Percentiles rank a stretch among this genome's conserved stretches.
These are phyloP conservation scores for Calocybe cyanea DNA, from an alignment of 768 basidiomycete species.

Conservation along the genomic window DNA sequence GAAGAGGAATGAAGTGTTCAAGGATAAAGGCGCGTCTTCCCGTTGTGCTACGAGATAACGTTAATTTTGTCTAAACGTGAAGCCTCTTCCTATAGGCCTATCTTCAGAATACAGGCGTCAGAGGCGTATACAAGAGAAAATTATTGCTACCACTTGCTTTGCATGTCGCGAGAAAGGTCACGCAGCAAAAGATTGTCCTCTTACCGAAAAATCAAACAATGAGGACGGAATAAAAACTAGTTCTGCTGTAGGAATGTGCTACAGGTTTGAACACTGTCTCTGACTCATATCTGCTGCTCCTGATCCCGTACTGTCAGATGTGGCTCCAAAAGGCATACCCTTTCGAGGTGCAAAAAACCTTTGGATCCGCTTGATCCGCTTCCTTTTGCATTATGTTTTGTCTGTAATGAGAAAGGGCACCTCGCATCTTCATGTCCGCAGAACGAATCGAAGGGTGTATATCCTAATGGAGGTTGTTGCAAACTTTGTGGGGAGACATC, in stretches of 20 bases:
- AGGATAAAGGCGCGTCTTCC: conserved; percentile 24
- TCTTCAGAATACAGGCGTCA: conserved; percentile 59
- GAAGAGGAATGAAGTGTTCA: conserved; percentile 28
- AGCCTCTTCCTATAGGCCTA: conserved; percentile 11
- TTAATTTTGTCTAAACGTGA: no score
- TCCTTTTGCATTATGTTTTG: conserved; percentile 90
- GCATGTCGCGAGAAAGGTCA: conserved; percentile 85
- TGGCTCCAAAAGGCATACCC: conserved; percentile 71
- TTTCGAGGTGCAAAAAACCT: conserved; percentile 73
- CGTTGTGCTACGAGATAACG: no score
- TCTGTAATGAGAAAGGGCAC: conserved; percentile 82
- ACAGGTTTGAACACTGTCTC: conserved; percentile 49
- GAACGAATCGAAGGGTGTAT: conserved; percentile 78
- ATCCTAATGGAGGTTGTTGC: conserved; percentile 88
- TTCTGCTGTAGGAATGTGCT: conserved; percentile 54
- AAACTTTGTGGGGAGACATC: conserved; percentile 83
- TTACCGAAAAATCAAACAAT: conserved; percentile 21
- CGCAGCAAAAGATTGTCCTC: conserved; percentile 77
- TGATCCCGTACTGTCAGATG: conserved; percentile 41
- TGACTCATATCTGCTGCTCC: background rate
- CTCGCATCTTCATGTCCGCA: conserved; percentile 79
- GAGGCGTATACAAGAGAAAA: conserved; percentile 56
- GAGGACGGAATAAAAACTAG: conserved; percentile 14
- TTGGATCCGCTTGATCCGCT: conserved; percentile 61
- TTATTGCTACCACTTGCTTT: conserved; percentile 69